Percentiles rank a stretch among this genome's conserved stretches.
Evolutionary conservation across 2,329 filamentous ascomycete genomes (phyloP).

Genomic region (Colletotrichum godetiae): DNA sequence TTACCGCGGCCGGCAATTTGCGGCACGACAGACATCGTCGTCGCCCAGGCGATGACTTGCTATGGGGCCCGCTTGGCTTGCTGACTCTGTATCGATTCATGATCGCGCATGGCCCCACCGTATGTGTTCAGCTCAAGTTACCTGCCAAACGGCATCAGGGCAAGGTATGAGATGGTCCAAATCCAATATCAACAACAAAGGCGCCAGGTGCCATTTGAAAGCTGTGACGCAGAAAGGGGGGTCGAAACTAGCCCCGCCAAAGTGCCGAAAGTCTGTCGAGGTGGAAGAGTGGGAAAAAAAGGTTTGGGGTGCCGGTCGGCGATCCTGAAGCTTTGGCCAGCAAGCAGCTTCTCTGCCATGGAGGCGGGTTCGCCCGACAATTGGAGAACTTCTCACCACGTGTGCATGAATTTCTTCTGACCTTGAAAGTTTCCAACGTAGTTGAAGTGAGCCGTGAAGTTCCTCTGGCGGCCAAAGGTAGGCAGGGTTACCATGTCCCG

Average conservation of each 20-base stretch:
- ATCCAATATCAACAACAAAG: not conserved
- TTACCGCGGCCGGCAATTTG: not conserved
- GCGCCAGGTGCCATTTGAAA: not conserved
- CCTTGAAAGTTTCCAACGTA: not conserved
- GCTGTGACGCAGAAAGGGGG: not conserved
- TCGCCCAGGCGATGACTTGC: not conserved
- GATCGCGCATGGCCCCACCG: no score
- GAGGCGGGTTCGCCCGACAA: not conserved
- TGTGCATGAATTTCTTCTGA: not conserved
- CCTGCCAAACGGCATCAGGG: not conserved
- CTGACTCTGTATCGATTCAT: conserved; percentile 6
- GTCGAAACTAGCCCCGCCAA: not conserved
- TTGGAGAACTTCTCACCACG: not conserved
- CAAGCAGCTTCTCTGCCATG: not conserved
- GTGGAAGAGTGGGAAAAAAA: not conserved
- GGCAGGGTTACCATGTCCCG: not conserved
- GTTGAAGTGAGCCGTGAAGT: not conserved
- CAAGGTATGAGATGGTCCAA: not conserved
- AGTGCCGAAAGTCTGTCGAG: not conserved
- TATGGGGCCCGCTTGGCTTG: not conserved
- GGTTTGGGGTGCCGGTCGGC: not conserved
- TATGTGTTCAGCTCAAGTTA: not conserved
- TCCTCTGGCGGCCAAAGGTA: not conserved
- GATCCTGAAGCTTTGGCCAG: not conserved
- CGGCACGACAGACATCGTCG: conserved; percentile 12